phyloP scores from a whole-genome alignment of 805 yeast species.

The Zygotorulaspora danielsina region DNA sequence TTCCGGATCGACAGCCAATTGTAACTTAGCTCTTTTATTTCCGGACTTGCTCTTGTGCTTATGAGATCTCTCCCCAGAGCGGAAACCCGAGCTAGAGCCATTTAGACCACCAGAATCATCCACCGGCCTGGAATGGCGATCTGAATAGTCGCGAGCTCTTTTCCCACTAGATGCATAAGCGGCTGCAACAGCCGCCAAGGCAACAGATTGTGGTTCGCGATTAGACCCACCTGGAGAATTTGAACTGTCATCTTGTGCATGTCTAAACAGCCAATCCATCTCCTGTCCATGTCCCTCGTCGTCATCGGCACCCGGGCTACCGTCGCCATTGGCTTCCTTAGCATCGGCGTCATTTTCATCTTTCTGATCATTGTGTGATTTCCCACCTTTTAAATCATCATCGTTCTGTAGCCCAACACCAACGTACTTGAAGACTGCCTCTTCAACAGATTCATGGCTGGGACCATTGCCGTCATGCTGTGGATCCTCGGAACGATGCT shows the following conservation, averaged over 20 bases:
- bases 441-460: slow-evolving; percentile 54
- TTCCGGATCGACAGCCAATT: slow-evolving; percentile 53
- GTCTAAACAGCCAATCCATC: slow-evolving; percentile 14
- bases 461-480: slow-evolving; percentile 11
- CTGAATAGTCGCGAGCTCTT: slow-evolving; percentile 14
- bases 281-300: slow-evolving; percentile 7
- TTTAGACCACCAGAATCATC: slow-evolving; percentile 13
- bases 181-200: slow-evolving; percentile 35
- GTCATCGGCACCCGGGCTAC: slow-evolving; percentile 2
- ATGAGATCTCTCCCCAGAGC: slow-evolving; percentile 6
- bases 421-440: slow-evolving; percentile 70
- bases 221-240: slow-evolving; percentile 8
- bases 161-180: slow-evolving; percentile 29
- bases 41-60: slow-evolving; percentile 22
- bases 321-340: slow-evolving; percentile 7
- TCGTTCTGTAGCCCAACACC: slow-evolving; percentile 53
- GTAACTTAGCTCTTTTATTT: slow-evolving; percentile 18
- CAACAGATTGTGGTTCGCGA: slow-evolving; percentile 26
- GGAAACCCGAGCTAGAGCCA: background rate
- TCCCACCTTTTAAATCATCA: slow-evolving; percentile 32
- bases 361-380: slow-evolving; percentile 25
- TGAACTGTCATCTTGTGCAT: slow-evolving; percentile 11
- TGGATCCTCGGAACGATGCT: slow-evolving; percentile 10
- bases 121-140: no score
- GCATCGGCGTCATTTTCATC: slow-evolving; percentile 21